These are phyloP conservation scores for Colletotrichum shisoi DNA, from an alignment of 2,329 filamentous ascomycete species.

Conservation along the genomic window DNA sequence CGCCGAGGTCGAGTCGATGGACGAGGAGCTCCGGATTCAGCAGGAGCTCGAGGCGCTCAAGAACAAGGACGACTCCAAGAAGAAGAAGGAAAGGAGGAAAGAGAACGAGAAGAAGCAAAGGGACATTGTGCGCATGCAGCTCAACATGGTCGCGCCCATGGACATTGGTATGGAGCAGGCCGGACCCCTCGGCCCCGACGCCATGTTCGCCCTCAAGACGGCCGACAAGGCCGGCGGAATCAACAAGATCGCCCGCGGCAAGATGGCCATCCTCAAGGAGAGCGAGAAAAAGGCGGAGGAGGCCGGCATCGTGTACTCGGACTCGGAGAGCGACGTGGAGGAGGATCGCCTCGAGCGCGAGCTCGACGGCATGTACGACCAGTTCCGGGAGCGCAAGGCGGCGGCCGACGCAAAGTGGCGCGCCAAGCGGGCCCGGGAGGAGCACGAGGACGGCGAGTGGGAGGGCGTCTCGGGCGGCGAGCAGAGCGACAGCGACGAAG, in stretches of 20 bases:
- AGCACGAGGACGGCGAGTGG: constrained; percentile 88
- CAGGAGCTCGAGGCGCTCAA: constrained; percentile 84
- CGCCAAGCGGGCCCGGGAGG: constrained; percentile 85
- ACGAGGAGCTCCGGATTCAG: constrained; percentile 90
- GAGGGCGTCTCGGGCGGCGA: constrained; percentile 81
- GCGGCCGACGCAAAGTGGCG: constrained; percentile 85
- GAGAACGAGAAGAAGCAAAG: constrained; percentile 95
- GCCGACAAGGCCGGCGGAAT: constrained; percentile 79
- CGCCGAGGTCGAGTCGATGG: constrained; percentile 85
- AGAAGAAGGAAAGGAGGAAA: constrained; percentile 81
- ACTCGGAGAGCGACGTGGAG: constrained; percentile 66
- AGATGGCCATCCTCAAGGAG: constrained; percentile 74
- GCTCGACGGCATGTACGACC: constrained; percentile 85
- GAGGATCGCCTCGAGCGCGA: constrained; percentile 84
- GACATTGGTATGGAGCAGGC: constrained; percentile 93
- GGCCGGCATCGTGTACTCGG: constrained; percentile 60
- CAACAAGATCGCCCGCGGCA: constrained; percentile 75
- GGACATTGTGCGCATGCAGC: constrained; percentile 94
- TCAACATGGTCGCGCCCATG: constrained; percentile 95
- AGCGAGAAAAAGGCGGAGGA: constrained; percentile 66
- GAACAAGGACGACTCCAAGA: constrained; percentile 77
- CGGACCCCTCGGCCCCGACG: constrained; percentile 78
- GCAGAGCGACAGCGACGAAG: constrained; percentile 67
- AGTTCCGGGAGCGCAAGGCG: constrained; percentile 81
- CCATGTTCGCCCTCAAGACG: constrained; percentile 85